Conservation (phyloP, 805 yeast species). For the Barnettozyma pratensis region DNA sequence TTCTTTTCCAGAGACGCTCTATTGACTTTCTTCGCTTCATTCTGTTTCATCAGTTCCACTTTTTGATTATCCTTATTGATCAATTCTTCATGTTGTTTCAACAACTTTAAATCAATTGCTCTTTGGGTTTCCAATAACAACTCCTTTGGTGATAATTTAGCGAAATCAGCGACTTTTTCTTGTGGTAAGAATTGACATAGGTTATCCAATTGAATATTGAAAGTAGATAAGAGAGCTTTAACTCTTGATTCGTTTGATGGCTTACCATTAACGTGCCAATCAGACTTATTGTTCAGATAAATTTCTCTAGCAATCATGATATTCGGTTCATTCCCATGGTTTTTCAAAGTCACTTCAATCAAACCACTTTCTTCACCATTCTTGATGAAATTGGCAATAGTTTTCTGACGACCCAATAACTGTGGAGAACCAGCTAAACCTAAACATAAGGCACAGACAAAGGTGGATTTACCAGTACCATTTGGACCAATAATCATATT, state of each 20-base stretch:
- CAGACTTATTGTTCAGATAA: conserved; percentile 35
- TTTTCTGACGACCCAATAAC: conserved; percentile 63
- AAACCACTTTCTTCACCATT: conserved; percentile 42
- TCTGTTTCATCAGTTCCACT: conserved; percentile 32
- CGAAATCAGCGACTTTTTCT: conserved; percentile 91
- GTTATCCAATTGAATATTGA: conserved; percentile 84
- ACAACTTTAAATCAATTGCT: conserved; percentile 63
- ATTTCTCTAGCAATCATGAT: conserved; percentile 29
- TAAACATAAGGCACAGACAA: conserved; percentile 87
- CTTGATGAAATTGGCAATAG: conserved; percentile 63
- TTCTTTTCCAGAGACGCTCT: conserved; percentile 30
- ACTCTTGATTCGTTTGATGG: conserved; percentile 40
- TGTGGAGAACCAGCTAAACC: conserved; percentile 81
- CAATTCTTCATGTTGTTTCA: conserved; percentile 51
- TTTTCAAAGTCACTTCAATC: conserved; percentile 33
- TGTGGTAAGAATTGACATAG: conserved; percentile 94
- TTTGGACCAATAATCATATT: conserved; percentile 95
- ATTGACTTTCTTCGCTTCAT: conserved; percentile 25
- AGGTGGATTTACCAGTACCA: conserved; percentile 92
- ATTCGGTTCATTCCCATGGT: conserved; percentile 32
- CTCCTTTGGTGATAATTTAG: conserved; percentile 70
- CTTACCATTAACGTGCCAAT: conserved; percentile 45
- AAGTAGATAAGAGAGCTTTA: conserved; percentile 36
- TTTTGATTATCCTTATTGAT: conserved; percentile 44
- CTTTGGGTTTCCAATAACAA: conserved; percentile 73